phyloP scores from a whole-genome alignment of 2,329 filamentous ascomycete genomes.

The Penicillium sp. region DNA sequence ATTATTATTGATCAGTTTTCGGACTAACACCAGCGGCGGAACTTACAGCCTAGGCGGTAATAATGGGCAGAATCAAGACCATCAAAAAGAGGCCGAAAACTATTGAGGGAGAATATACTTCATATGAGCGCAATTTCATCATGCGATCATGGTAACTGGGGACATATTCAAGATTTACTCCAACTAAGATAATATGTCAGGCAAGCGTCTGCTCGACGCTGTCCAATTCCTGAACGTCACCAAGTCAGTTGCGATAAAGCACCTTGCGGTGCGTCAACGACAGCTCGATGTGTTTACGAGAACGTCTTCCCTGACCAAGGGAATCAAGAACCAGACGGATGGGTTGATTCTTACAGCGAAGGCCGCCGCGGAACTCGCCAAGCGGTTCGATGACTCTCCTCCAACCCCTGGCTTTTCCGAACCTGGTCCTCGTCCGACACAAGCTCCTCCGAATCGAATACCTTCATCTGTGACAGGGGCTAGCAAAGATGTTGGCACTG shows the following conservation, averaged over 20 bases:
- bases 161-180: background rate
- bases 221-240: conserved; percentile 73
- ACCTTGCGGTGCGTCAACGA: conserved; percentile 62
- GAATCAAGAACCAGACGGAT: conserved; percentile 65
- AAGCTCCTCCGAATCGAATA: conserved; percentile 55
- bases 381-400: conserved; percentile 58
- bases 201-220: conserved; percentile 71
- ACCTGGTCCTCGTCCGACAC: conserved; percentile 45
- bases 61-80: conserved; percentile 4
- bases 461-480: conserved; percentile 56
- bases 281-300: conserved; percentile 67
- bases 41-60: background rate
- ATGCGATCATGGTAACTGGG: conserved; percentile 27
- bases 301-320: conserved; percentile 68
- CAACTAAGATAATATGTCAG: conserved; percentile 50
- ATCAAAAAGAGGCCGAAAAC: background rate
- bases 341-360: conserved; percentile 64
- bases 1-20: background rate
- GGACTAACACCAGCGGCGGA: background rate
- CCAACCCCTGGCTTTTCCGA: conserved; percentile 34
- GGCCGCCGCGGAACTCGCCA: conserved; percentile 64
- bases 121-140: background rate
- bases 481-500: conserved; percentile 32
- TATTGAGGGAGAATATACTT: background rate
- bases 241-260: conserved; percentile 68